Percentiles rank a stretch among this genome's conserved stretches.
These are phyloP conservation scores for Cordyceps farinosa DNA, from an alignment of 2,329 filamentous ascomycete species.

Conservation along the genomic window DNA sequence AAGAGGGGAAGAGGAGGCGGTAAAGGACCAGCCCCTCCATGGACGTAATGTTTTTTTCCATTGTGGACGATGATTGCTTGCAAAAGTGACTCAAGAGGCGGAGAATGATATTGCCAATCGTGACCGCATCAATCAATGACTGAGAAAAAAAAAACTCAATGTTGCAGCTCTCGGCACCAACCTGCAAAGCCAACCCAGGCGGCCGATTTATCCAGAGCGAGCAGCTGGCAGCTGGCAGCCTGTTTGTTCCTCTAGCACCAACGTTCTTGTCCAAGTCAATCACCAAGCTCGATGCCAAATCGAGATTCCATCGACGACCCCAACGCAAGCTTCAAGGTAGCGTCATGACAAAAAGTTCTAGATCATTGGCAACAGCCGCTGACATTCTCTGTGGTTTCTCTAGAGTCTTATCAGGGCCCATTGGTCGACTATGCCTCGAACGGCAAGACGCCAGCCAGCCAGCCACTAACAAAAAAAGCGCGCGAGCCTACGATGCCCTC, in stretches of 20 bases:
- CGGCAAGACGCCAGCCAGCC: background rate
- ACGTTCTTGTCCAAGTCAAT: background rate
- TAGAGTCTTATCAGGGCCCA: background rate
- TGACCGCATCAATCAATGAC: background rate
- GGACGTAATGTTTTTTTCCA: background rate
- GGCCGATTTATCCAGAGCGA: slow-evolving; percentile 6
- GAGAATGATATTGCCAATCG: background rate
- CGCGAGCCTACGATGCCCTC: background rate
- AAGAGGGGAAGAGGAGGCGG: slow-evolving; percentile 3
- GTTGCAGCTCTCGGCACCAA: slow-evolving; percentile 2
- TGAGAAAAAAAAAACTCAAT: background rate
- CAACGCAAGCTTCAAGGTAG: background rate
- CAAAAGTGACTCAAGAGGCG: background rate
- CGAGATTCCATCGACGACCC: background rate
- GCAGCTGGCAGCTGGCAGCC: background rate
- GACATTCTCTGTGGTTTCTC: background rate
- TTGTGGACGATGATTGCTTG: background rate
- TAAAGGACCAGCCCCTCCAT: slow-evolving; percentile 7
- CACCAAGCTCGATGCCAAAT: background rate
- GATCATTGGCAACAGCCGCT: background rate
- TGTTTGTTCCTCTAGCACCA: background rate
- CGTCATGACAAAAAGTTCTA: background rate
- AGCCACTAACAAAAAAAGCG: background rate
- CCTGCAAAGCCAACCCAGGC: background rate
- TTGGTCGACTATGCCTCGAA: background rate